Evolutionary conservation across 352 stramenopile genomes (phyloP).

Genomic region (Phytophthora megakarya): DNA sequence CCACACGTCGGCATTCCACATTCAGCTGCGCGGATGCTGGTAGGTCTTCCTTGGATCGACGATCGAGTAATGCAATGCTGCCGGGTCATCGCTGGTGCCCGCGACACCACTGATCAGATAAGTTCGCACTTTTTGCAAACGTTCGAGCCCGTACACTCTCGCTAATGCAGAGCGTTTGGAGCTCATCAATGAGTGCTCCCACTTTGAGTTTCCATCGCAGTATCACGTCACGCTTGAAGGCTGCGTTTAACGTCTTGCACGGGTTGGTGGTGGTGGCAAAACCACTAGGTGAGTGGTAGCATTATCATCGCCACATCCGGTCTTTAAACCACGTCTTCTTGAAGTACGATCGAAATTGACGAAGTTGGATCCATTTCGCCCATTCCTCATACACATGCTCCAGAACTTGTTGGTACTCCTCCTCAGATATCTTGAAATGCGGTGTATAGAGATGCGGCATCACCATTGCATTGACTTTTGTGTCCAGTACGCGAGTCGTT

Average conservation of each 20-base stretch:
- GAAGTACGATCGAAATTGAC: no score
- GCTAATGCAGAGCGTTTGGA: background rate
- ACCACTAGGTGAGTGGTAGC: slow-evolving; percentile 17
- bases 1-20: no score
- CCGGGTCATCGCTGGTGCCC: no score
- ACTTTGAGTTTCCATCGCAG: slow-evolving; percentile 5
- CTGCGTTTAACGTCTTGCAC: slow-evolving; percentile 28
- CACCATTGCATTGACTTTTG: background rate
- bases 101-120: no score
- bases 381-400: no score
- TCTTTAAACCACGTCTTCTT: slow-evolving; percentile 5
- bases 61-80: no score
- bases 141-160: no score
- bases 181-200: background rate
- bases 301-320: slow-evolving; percentile 21
- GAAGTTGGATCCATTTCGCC: background rate
- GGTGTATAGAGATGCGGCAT: slow-evolving; percentile 16
- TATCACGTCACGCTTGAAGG: slow-evolving; percentile 30
- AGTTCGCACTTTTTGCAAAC: no score
- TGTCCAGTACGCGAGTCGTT: background rate
- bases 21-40: no score
- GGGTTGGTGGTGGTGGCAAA: slow-evolving; percentile 32
- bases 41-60: no score
- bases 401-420: background rate
- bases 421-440: slow-evolving; percentile 4